Evolutionary conservation across 306 rosid genomes (phyloP).

Genomic region (Ziziphus jujuba): DNA sequence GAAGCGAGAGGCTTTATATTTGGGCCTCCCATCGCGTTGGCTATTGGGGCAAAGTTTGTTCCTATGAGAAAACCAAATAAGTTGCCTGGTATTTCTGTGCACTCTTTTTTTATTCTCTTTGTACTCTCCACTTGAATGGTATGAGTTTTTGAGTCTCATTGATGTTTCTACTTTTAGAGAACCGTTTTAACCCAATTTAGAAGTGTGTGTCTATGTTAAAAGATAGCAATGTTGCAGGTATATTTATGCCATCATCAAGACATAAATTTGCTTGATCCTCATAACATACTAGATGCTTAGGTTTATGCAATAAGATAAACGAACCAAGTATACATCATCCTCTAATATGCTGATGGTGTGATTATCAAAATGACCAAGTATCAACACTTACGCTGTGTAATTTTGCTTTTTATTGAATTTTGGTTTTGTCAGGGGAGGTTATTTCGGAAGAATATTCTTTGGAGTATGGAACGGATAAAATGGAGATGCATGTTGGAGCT

Average conservation of each 20-base stretch:
- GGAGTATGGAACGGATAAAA: constrained; percentile 93
- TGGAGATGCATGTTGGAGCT: constrained; percentile 99
- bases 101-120: constrained; percentile 10
- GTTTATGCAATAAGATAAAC: too few relatives aligned
- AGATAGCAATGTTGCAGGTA: too few relatives aligned
- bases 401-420: too few relatives aligned
- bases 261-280: too few relatives aligned
- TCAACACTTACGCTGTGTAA: too few relatives aligned
- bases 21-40: constrained; percentile 98
- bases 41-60: constrained; percentile 95
- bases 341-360: too few relatives aligned
- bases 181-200: background rate
- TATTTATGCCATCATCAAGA: too few relatives aligned
- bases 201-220: too few relatives aligned
- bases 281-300: too few relatives aligned
- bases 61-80: constrained; percentile 97
- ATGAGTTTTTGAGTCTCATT: background rate
- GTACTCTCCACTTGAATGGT: background rate
- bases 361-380: too few relatives aligned
- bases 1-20: constrained; percentile 99
- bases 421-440: constrained; percentile 65
- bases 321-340: too few relatives aligned
- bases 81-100: constrained; percentile 70
- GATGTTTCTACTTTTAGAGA: background rate
- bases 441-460: constrained; percentile 95